Conservation (phyloP, 306 rosid species). For the Corylus avellana region DNA sequence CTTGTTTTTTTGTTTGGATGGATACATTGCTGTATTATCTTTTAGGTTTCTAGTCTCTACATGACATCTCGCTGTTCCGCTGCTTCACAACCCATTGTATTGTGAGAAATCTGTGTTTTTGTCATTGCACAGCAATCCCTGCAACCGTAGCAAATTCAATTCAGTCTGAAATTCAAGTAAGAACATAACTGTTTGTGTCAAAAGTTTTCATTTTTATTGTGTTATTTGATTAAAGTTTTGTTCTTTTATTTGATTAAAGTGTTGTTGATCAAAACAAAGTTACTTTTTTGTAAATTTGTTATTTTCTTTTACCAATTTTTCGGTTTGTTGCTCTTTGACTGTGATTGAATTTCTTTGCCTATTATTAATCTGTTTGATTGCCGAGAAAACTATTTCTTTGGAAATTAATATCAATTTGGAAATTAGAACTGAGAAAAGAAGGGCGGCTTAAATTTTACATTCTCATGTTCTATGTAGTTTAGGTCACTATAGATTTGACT, state of each 20-base stretch:
- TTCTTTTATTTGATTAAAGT: conserved; percentile 7
- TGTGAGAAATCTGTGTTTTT: conserved; percentile 21
- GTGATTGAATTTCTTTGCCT: background rate
- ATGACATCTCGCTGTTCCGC: background rate
- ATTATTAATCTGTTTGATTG: background rate
- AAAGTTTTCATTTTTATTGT: conserved; percentile 12
- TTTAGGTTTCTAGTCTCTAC: background rate
- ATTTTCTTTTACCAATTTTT: background rate
- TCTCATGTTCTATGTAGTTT: background rate
- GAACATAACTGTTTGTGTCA: background rate
- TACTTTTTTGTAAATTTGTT: background rate
- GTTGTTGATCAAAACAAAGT: background rate
- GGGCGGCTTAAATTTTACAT: background rate
- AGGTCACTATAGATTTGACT: background rate
- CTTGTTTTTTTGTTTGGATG: background rate
- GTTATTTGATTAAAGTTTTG: background rate
- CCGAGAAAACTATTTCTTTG: background rate
- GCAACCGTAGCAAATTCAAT: conserved; percentile 31
- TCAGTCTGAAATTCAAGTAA: conserved; percentile 38
- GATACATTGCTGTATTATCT: background rate
- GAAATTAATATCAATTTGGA: background rate
- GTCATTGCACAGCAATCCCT: conserved; percentile 31
- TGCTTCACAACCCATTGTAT: conserved; percentile 2
- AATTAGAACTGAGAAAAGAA: background rate
- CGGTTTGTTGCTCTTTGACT: background rate